phyloP scores from a whole-genome alignment of 2,329 filamentous ascomycete genomes.

The Colletotrichum caudatum region DNA sequence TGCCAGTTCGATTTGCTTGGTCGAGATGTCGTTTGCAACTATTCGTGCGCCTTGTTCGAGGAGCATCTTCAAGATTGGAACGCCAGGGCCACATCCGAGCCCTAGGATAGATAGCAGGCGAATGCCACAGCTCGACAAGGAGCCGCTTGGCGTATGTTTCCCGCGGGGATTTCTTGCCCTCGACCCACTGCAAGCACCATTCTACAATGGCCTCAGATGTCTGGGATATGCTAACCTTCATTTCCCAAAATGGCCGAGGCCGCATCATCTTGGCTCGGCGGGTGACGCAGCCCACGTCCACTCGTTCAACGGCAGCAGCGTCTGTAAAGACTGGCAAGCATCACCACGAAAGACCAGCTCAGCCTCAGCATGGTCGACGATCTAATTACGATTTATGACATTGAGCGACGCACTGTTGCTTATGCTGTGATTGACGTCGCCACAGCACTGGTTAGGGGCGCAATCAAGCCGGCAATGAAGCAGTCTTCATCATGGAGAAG shows the following conservation, averaged over 20 bases:
- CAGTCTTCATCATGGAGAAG: slow-evolving; percentile 61
- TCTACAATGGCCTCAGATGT: background rate
- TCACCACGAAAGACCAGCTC: slow-evolving; percentile 44
- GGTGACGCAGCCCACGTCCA: slow-evolving; percentile 65
- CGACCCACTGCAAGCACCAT: background rate
- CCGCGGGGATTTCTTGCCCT: background rate
- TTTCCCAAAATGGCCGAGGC: slow-evolving; percentile 55
- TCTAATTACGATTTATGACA: slow-evolving; percentile 58
- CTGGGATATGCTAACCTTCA: slow-evolving; percentile 47
- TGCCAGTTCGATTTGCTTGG: background rate
- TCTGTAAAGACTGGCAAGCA: slow-evolving; percentile 54
- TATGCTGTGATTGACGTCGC: slow-evolving; percentile 61
- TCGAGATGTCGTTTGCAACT: slow-evolving; percentile 2
- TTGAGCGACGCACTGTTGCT: slow-evolving; percentile 57
- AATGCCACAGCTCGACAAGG: background rate
- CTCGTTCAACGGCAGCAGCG: slow-evolving; percentile 62
- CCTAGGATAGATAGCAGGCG: background rate
- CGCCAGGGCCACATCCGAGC: slow-evolving; percentile 3
- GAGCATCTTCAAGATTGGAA: background rate
- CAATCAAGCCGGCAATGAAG: slow-evolving; percentile 56
- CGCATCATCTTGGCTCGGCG: slow-evolving; percentile 60
- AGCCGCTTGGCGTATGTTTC: slow-evolving; percentile 6
- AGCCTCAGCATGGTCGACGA: slow-evolving; percentile 43
- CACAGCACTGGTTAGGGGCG: slow-evolving; percentile 59
- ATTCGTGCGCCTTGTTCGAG: background rate